Percentiles rank a stretch among this genome's conserved stretches.
These are phyloP conservation scores for Pseudocercospora fuligena DNA, from an alignment of 2,329 filamentous ascomycete genomes.

Conservation along the genomic window DNA sequence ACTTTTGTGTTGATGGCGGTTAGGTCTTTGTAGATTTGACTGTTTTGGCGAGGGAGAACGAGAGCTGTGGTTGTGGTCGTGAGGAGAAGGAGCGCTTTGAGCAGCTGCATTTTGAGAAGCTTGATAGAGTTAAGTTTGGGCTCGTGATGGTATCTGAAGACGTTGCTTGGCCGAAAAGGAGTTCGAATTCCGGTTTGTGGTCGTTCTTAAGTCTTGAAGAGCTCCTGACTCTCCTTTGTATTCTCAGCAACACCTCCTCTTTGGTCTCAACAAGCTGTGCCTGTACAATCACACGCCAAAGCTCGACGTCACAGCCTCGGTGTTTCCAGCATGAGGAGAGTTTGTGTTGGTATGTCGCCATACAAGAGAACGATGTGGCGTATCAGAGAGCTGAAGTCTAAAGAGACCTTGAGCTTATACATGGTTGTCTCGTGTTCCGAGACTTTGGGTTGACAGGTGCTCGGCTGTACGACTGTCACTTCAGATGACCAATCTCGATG, in stretches of 20 bases:
- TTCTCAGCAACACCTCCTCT: background rate
- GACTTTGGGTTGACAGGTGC: background rate
- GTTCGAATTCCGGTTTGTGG: background rate
- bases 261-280: background rate
- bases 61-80: background rate
- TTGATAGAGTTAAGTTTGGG: background rate
- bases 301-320: background rate
- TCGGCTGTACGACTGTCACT: background rate
- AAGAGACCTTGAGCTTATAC: conserved; percentile 5
- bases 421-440: background rate
- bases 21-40: background rate
- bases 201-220: background rate
- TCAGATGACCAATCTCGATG: background rate
- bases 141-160: background rate
- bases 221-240: background rate
- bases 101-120: background rate
- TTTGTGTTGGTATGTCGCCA: conserved; percentile 2
- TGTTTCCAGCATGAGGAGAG: background rate
- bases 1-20: background rate
- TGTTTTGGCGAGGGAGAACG: background rate
- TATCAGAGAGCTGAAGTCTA: conserved; percentile 2
- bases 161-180: no score
- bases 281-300: background rate
- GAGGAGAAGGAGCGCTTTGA: background rate
- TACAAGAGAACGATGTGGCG: background rate